phyloP scores from a whole-genome alignment of 2,329 filamentous ascomycete species.

The Lachnellula cervina region DNA sequence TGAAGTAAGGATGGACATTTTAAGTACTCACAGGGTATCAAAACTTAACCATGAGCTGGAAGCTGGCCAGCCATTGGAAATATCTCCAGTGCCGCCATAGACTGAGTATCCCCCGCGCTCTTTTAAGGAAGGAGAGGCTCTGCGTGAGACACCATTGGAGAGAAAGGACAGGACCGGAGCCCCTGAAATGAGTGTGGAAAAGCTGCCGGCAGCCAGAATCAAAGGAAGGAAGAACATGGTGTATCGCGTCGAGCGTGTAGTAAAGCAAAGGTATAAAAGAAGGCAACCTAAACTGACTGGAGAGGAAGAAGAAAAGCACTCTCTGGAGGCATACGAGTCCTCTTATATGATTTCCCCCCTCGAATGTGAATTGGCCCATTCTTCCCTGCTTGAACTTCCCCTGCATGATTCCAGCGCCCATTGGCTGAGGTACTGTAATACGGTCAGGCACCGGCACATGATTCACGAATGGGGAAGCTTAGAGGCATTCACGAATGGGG shows the following conservation, averaged over 20 bases:
- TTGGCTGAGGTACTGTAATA: background rate
- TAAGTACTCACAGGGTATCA: slow-evolving; percentile 11
- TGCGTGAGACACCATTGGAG: background rate
- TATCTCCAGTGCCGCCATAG: slow-evolving; percentile 5
- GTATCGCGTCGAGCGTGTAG: slow-evolving; percentile 5
- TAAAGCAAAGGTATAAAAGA: slow-evolving; percentile 1
- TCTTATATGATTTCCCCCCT: background rate
- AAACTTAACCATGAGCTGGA: slow-evolving; percentile 10
- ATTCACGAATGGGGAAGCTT: background rate
- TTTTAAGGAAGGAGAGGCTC: slow-evolving; percentile 3
- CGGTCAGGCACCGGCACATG: background rate
- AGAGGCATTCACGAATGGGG: background rate
- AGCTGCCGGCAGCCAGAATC: slow-evolving; percentile 19
- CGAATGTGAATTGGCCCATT: background rate
- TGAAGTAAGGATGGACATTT: background rate
- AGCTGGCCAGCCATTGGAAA: slow-evolving; percentile 12
- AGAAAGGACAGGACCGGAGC: slow-evolving; percentile 10
- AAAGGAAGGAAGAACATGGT: slow-evolving; percentile 17
- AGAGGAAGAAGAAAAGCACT: background rate
- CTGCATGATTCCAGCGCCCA: slow-evolving; percentile 2
- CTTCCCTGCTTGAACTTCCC: background rate
- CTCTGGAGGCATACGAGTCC: background rate
- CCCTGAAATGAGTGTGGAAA: slow-evolving; percentile 15
- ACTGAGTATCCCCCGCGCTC: slow-evolving; percentile 7
- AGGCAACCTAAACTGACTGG: background rate